Conservation (phyloP, 306 rosid species). For the Gastrolobium villosum region DNA sequence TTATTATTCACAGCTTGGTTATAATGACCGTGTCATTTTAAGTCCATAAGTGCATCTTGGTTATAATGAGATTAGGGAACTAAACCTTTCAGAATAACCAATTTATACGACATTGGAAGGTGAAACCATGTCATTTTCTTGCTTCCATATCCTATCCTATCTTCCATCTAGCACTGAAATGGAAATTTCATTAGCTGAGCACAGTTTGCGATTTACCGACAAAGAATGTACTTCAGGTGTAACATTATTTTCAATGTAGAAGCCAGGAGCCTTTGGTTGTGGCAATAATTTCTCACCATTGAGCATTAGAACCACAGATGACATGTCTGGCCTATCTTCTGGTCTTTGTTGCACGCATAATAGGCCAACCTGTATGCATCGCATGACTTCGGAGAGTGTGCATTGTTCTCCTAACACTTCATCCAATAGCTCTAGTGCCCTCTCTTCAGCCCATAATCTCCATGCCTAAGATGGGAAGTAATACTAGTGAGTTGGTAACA, state of each 20-base stretch:
- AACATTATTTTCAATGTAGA: background rate
- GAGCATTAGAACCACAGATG: constrained; percentile 31
- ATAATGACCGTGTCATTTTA: too few species aligned
- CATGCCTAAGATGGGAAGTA: constrained; percentile 3
- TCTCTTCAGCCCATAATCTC: constrained; percentile 29
- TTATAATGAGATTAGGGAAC: too few species aligned
- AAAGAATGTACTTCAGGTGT: background rate
- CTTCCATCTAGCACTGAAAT: constrained; percentile 20
- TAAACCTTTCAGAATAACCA: too few species aligned
- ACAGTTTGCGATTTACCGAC: background rate
- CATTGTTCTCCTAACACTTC: background rate
- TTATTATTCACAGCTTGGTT: too few species aligned
- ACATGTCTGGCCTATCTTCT: constrained; percentile 39
- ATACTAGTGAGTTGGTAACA: background rate
- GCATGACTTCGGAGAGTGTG: background rate
- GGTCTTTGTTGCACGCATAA: constrained; percentile 31
- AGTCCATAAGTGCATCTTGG: too few species aligned
- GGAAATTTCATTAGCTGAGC: constrained; percentile 17
- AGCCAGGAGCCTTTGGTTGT: constrained; percentile 18
- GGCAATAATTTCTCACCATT: constrained; percentile 33
- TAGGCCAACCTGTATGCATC: constrained; percentile 37
- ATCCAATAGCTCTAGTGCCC: background rate
- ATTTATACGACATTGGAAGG: too few species aligned
- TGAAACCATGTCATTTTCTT: background rate
- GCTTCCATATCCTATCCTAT: background rate